phyloP scores from a whole-genome alignment of 345 rosid genomes.

The Eucalyptus pauciflora region DNA sequence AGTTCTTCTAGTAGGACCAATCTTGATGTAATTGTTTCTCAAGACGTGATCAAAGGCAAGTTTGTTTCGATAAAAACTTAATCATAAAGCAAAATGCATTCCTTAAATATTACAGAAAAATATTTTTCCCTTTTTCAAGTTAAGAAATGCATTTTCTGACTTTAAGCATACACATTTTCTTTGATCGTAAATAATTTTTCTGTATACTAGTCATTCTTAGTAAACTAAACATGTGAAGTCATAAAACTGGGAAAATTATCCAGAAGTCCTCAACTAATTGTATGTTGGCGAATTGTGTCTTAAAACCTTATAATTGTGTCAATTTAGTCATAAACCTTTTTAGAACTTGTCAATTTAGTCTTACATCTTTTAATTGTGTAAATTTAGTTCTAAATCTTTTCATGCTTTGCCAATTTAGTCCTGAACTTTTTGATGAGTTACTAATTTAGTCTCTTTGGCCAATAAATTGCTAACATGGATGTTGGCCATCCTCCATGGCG shows the following conservation, averaged over 20 bases:
- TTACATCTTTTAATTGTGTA: too few species aligned
- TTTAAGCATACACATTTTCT: neutral
- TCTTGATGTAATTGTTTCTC: neutral
- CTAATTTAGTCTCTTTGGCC: too few species aligned
- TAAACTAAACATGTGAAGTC: neutral
- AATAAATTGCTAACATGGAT: too few species aligned
- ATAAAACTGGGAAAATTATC: neutral
- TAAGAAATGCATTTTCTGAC: neutral
- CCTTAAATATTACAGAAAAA: neutral
- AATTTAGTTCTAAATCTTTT: neutral
- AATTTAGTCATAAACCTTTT: neutral
- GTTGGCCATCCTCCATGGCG: neutral
- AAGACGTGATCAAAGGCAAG: fast-evolving
- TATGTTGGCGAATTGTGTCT: neutral
- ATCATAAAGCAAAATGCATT: neutral
- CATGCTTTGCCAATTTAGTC: neutral
- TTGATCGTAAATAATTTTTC: neutral
- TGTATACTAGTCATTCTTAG: neutral
- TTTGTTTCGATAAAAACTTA: neutral
- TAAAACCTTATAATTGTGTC: too few species aligned
- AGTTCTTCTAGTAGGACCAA: neutral
- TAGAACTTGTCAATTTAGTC: neutral
- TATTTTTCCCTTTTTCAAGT: neutral
- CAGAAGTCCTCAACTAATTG: neutral
- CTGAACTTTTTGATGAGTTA: neutral